Conservation (phyloP, 2,329 filamentous ascomycete species). For the Mollisiaceae sp. region DNA sequence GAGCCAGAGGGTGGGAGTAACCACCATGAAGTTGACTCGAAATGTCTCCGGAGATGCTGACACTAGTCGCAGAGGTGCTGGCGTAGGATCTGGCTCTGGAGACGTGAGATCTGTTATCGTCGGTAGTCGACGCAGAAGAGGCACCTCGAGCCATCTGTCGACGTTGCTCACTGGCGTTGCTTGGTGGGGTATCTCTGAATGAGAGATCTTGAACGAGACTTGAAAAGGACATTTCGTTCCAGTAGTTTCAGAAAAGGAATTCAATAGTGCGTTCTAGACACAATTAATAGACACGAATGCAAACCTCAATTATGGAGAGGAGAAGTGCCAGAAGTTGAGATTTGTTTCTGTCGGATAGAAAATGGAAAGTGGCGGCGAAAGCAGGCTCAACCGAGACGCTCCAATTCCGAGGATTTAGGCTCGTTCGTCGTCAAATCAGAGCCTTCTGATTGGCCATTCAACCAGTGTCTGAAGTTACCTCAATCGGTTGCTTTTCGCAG, state of each 20-base stretch:
- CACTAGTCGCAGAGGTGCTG: conserved; percentile 70
- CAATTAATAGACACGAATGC: background rate
- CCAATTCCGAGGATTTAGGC: conserved; percentile 4
- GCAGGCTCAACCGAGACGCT: background rate
- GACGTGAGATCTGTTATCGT: conserved; percentile 64
- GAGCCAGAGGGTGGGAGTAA: conserved; percentile 79
- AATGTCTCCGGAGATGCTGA: conserved; percentile 76
- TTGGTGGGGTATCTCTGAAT: conserved; percentile 58
- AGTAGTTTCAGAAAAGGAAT: background rate
- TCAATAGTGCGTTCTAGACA: background rate
- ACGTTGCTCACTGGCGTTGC: conserved; percentile 38
- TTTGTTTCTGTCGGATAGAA: background rate
- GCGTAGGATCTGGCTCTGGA: conserved; percentile 69
- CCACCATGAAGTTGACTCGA: conserved; percentile 83
- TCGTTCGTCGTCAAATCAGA: background rate
- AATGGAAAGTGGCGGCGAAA: conserved; percentile 7
- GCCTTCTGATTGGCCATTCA: background rate
- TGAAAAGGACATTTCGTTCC: conserved; percentile 65
- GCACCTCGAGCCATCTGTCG: conserved; percentile 54
- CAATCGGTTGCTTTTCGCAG: background rate
- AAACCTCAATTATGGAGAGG: conserved; percentile 9
- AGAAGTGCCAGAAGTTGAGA: background rate
- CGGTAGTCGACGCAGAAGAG: conserved; percentile 54
- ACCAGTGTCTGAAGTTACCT: background rate
- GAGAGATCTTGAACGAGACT: conserved; percentile 69